Base-by-base conservation (phyloP, 257 asterid genomes). In the Prunella vulgaris region DNA sequence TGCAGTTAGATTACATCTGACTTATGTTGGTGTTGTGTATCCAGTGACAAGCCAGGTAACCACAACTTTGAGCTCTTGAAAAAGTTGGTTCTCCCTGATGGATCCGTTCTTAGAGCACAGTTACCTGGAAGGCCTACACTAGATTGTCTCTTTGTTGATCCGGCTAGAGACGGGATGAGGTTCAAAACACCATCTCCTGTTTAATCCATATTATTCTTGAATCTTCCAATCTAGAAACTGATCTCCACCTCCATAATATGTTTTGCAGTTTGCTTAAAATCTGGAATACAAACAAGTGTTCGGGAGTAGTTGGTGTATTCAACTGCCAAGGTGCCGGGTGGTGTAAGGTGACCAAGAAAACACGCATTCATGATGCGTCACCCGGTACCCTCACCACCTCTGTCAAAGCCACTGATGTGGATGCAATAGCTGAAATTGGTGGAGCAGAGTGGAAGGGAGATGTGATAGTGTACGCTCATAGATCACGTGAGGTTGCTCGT, bases 251-350 rank as follows among this genome's bases (percentile, higher is more conserved):
- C 78, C 88, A 57, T 13, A 77, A 70, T 84, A 83, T 62, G 80
- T 28, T 65, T 73, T 73, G 77, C 88, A 93, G 98, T 88, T 88
- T 93, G 86, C 98, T 93, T 25, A 93, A 93, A 69, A 88, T 93
- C 69, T 93, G 98, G 98, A 93, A 93, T 25, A 63, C 66, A 58
- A 93, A 93, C 83, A 90, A 86, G 78, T 86, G 78, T 66, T 81
- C 91, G 0, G 93, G 98, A 9, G 83, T 92, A 69, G 96, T 92
- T 8, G 98, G 98, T 0, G 88, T 88, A n/a, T 92, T 92, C 86
- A 92, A 92, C 81, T 92, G 98, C 79, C 98, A 92, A 75, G 98
- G 98, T 63, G 98, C 97, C 0, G 97, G 97, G 35, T 91, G 97
- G 97, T 91, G 97, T 90, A 90, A 80, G 71, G 82, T 82, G 18